These are phyloP conservation scores for Candida rishiriensis DNA, from an alignment of 805 yeast genomes.

Conservation along the genomic window DNA sequence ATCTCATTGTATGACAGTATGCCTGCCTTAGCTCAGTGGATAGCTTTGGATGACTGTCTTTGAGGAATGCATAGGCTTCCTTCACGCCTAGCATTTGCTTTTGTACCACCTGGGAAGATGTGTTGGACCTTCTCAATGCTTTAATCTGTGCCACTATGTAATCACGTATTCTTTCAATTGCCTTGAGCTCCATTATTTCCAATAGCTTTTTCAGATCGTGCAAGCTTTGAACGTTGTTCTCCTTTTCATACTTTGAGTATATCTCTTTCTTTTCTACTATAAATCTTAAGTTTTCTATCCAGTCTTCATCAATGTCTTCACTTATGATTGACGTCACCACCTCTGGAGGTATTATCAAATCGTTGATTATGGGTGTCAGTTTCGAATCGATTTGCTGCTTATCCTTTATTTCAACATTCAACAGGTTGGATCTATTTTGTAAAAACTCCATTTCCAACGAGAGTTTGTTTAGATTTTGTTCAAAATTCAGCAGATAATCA, in stretches of 20 bases:
- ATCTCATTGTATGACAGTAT: slow-evolving; percentile 80
- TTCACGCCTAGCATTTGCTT: slow-evolving; percentile 56
- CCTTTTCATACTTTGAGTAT: slow-evolving; percentile 36
- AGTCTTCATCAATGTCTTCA: slow-evolving; percentile 52
- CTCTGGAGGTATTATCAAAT: slow-evolving; percentile 70
- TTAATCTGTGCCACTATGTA: slow-evolving; percentile 63
- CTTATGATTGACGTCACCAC: slow-evolving; percentile 52
- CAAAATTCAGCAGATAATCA: slow-evolving; percentile 50
- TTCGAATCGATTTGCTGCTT: slow-evolving; percentile 45
- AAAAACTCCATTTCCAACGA: slow-evolving; percentile 60
- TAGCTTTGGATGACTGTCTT: slow-evolving; percentile 49
- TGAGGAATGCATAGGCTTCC: slow-evolving; percentile 56
- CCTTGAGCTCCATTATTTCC: slow-evolving; percentile 52
- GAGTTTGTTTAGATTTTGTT: slow-evolving; percentile 48
- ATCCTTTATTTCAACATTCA: slow-evolving; percentile 43
- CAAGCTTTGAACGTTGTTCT: slow-evolving; percentile 12
- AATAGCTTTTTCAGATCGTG: slow-evolving; percentile 32
- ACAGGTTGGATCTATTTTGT: slow-evolving; percentile 46
- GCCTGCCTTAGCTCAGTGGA: slow-evolving; percentile 76
- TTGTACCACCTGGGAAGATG: slow-evolving; percentile 74
- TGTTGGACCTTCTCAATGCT: slow-evolving; percentile 56
- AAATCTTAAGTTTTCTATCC: slow-evolving; percentile 65
- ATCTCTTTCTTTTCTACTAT: slow-evolving; percentile 55
- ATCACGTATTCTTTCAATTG: slow-evolving; percentile 73
- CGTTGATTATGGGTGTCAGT: slow-evolving; percentile 73